Evolutionary conservation across 768 basidiomycete species (phyloP).

Genomic region (Pholiota molesta): DNA sequence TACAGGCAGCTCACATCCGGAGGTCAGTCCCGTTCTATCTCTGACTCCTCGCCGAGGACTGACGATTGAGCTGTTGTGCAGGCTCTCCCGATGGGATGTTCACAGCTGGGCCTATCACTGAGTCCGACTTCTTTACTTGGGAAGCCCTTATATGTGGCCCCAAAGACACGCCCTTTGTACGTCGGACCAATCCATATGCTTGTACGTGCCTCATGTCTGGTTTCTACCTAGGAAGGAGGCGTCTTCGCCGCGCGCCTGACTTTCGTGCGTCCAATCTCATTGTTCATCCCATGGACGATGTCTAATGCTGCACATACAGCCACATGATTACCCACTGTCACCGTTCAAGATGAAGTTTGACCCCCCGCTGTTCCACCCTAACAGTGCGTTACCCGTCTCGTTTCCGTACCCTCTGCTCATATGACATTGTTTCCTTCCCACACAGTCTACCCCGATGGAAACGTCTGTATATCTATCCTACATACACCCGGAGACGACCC

Average conservation of each 20-base stretch:
- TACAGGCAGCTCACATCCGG: conserved; percentile 85
- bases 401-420: neutral
- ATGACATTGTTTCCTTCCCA: conserved; percentile 1
- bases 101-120: conserved; percentile 90
- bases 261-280: conserved; percentile 64
- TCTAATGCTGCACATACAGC: conserved; percentile 44
- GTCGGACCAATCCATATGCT: conserved; percentile 27
- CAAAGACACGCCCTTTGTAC: conserved; percentile 91
- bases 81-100: conserved; percentile 96
- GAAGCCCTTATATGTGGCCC: conserved; percentile 94
- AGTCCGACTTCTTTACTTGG: conserved; percentile 95
- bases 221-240: conserved; percentile 78
- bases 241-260: conserved; percentile 90
- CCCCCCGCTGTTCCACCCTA: conserved; percentile 96
- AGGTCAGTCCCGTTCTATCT: conserved; percentile 44
- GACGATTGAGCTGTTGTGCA: conserved; percentile 26
- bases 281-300: conserved; percentile 15
- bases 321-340: conserved; percentile 92
- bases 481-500: conserved; percentile 94
- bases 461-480: conserved; percentile 96
- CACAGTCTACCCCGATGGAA: conserved; percentile 93
- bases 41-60: neutral
- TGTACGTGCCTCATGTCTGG: conserved; percentile 2
- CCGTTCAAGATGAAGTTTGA: conserved; percentile 99
- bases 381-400: conserved; percentile 61